These are phyloP conservation scores for Neoboletus brunneissimus DNA, from an alignment of 768 basidiomycete species.

Conservation along the genomic window DNA sequence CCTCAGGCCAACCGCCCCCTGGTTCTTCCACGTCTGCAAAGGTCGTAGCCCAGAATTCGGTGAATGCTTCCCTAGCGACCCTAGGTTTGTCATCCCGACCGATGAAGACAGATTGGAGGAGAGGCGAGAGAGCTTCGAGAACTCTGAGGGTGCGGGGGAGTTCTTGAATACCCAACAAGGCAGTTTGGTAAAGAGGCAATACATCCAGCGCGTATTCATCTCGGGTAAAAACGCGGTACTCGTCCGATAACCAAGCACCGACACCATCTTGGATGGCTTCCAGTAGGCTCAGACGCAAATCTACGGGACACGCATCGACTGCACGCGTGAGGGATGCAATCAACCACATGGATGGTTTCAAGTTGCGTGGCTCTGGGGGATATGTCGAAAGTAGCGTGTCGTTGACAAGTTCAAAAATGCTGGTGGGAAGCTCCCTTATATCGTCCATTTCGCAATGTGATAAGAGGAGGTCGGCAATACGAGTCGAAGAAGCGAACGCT, in stretches of 20 bases:
- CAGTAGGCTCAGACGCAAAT: slow-evolving; percentile 45
- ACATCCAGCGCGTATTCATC: slow-evolving; percentile 61
- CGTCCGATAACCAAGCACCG: slow-evolving; percentile 63
- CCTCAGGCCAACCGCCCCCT: slow-evolving; percentile 51
- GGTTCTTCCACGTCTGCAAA: slow-evolving; percentile 45
- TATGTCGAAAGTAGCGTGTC: slow-evolving; percentile 60
- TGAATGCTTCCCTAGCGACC: slow-evolving; percentile 49
- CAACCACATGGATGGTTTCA: slow-evolving; percentile 59
- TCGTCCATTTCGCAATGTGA: slow-evolving; percentile 51
- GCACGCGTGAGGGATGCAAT: slow-evolving; percentile 51
- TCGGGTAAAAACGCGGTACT: slow-evolving; percentile 44
- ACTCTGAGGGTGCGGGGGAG: slow-evolving; percentile 40
- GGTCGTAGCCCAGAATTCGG: slow-evolving; percentile 57
- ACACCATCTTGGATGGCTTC: slow-evolving; percentile 53
- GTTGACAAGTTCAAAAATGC: slow-evolving; percentile 57
- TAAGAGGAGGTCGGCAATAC: slow-evolving; percentile 61
- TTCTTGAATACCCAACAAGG: slow-evolving; percentile 49
- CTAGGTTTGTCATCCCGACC: slow-evolving; percentile 48
- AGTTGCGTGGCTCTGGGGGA: slow-evolving; percentile 57
- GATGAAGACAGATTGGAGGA: slow-evolving; percentile 58
- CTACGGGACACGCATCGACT: slow-evolving; percentile 55
- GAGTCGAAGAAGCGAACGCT: slow-evolving; percentile 43
- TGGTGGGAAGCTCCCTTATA: slow-evolving; percentile 49
- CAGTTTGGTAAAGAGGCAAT: slow-evolving; percentile 60
- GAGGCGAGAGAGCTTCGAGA: slow-evolving; percentile 46